Conservation (phyloP, 2,329 filamentous ascomycete genomes). For the Calonectria honghensis region DNA sequence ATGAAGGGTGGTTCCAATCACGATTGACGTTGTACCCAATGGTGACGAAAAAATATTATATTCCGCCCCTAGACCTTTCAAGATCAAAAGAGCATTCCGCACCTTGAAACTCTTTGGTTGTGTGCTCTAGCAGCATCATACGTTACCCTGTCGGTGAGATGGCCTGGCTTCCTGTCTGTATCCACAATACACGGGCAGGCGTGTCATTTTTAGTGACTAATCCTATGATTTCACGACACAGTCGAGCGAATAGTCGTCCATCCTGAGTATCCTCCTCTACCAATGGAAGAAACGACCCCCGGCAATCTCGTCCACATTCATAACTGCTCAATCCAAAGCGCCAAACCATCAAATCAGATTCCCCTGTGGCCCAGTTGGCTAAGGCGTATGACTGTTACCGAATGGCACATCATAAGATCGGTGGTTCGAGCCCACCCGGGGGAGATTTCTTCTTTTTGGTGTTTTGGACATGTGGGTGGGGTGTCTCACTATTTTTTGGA, state of each 20-base stretch:
- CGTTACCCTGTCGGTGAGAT: background rate
- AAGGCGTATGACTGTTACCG: constrained; percentile 66
- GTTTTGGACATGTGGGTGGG: background rate
- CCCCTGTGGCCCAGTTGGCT: constrained; percentile 70
- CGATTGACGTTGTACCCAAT: background rate
- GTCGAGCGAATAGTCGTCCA: background rate
- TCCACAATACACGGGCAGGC: background rate
- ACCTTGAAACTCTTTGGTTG: background rate
- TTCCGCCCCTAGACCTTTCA: background rate
- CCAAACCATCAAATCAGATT: constrained; percentile 16
- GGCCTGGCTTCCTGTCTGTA: background rate
- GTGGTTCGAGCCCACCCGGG: constrained; percentile 36
- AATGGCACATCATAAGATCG: constrained; percentile 35
- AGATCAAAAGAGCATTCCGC: background rate
- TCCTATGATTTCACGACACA: background rate
- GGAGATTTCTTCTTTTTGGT: constrained; percentile 25
- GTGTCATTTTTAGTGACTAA: background rate
- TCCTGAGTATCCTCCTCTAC: background rate
- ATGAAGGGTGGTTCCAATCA: background rate
- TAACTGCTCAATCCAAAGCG: background rate
- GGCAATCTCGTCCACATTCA: background rate
- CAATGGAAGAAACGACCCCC: background rate
- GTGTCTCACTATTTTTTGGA: background rate
- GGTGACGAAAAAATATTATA: too few species aligned
- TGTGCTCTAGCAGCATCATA: background rate